A percentile compares a stretch with the other conserved stretches of the same genome.
These are phyloP conservation scores for Phycomyces nitens DNA, from an alignment of 192 early-diverging fungal genomes.

Conservation along the genomic window DNA sequence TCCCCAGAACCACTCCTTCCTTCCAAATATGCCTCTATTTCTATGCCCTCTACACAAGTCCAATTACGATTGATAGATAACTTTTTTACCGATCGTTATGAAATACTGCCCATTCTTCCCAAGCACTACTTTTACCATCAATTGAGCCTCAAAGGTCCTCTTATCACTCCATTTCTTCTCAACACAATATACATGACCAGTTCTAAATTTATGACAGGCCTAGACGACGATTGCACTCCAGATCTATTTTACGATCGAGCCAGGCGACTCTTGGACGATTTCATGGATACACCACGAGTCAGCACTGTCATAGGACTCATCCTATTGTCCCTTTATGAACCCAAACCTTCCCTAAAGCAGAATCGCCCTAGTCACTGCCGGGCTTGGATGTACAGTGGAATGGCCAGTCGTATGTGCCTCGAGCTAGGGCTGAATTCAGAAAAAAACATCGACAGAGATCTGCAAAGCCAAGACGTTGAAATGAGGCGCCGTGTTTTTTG, in stretches of 20 bases:
- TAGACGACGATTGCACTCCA: not conserved
- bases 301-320: conserved; percentile 22
- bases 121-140: not conserved
- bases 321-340: conserved; percentile 20
- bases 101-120: not conserved
- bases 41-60: not conserved
- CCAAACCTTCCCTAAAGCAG: not conserved
- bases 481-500: conserved; percentile 22
- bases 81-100: not conserved
- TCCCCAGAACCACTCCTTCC: not conserved
- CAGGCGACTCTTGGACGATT: conserved; percentile 17
- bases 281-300: conserved; percentile 21
- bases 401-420: conserved; percentile 18
- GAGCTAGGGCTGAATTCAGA: conserved; percentile 19
- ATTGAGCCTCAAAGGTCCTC: not conserved
- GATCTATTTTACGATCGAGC: conserved; percentile 25
- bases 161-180: conserved; percentile 3
- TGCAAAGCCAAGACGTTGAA: conserved; percentile 12
- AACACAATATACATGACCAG: not conserved
- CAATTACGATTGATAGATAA: not conserved
- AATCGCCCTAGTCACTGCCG: conserved; percentile 2
- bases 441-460: not conserved
- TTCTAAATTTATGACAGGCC: not conserved
- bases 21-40: not conserved
- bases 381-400: conserved; percentile 16